Percentiles rank a stretch among this genome's conserved stretches.
Evolutionary conservation across 768 basidiomycete species (phyloP).

Genomic region (Pholiota conissans): DNA sequence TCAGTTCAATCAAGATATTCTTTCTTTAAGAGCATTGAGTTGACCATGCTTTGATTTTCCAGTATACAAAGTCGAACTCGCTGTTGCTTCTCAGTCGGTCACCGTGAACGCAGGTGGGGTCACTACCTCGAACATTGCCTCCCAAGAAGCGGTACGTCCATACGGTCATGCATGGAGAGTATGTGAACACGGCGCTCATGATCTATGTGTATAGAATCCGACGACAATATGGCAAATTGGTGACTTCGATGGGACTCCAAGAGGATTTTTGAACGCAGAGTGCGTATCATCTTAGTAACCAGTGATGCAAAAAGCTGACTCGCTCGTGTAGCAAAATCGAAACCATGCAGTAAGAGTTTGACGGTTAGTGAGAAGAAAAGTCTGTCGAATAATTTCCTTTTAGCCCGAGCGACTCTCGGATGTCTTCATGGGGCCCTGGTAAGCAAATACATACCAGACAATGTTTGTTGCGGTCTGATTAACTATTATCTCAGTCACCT

Average conservation of each 20-base stretch:
- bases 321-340: too few relatives aligned
- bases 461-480: too few relatives aligned
- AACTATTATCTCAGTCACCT: conserved; percentile 25
- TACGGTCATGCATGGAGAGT: too few relatives aligned
- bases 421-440: conserved; percentile 34
- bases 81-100: conserved; percentile 26
- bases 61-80: conserved; percentile 39
- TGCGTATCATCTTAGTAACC: conserved; percentile 14
- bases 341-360: too few relatives aligned
- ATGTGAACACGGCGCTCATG: too few relatives aligned
- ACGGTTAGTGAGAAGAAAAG: background rate
- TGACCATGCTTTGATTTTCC: too few relatives aligned
- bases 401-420: conserved; percentile 35
- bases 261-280: conserved; percentile 38
- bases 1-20: conserved; percentile 15
- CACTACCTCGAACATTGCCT: conserved; percentile 30
- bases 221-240: conserved; percentile 35
- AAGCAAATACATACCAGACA: too few relatives aligned
- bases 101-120: conserved; percentile 26
- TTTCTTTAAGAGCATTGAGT: too few relatives aligned
- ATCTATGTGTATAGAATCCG: conserved; percentile 26
- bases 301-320: too few relatives aligned
- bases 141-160: conserved; percentile 25
- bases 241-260: conserved; percentile 36
- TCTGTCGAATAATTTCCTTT: background rate